Evolutionary conservation across 2,329 filamentous ascomycete genomes (phyloP).

Genomic region (Fusarium miscanthi): DNA sequence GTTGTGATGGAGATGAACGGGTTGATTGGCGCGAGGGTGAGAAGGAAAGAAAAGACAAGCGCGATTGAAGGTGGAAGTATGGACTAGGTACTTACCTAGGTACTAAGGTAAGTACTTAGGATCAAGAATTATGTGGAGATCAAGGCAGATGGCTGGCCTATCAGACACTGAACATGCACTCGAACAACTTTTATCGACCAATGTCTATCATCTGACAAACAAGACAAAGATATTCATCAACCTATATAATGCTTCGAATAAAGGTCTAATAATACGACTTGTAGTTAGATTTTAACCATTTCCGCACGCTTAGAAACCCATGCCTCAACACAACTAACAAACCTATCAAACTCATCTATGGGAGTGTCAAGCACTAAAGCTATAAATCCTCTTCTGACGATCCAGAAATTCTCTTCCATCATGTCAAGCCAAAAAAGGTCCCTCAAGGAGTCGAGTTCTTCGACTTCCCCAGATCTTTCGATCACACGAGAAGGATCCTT

Average conservation of each 20-base stretch:
- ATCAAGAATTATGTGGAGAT: slow-evolving; percentile 11
- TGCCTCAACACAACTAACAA: slow-evolving; percentile 51
- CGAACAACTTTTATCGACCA: not conserved
- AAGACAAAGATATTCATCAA: not conserved
- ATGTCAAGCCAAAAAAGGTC: slow-evolving; percentile 61
- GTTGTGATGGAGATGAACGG: not conserved
- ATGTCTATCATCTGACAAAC: too few species aligned
- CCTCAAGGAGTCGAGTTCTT: slow-evolving; percentile 49
- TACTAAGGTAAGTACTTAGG: too few species aligned
- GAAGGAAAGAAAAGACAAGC: slow-evolving; percentile 41
- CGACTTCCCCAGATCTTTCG: slow-evolving; percentile 44
- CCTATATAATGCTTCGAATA: not conserved
- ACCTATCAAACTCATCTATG: slow-evolving; percentile 53
- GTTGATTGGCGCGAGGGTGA: slow-evolving; percentile 25
- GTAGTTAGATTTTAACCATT: slow-evolving; percentile 19
- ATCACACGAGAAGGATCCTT: slow-evolving; percentile 45
- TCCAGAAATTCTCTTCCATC: slow-evolving; percentile 57
- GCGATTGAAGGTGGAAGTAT: slow-evolving; percentile 4
- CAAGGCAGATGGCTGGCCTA: slow-evolving; percentile 21
- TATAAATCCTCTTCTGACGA: slow-evolving; percentile 55
- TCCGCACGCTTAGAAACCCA: slow-evolving; percentile 49
- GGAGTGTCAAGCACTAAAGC: slow-evolving; percentile 55
- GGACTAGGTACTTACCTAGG: not conserved
- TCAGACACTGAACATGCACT: slow-evolving; percentile 8
- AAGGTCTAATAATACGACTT: not conserved